These are phyloP conservation scores for Knoxdaviesia proteae DNA, from an alignment of 2,329 filamentous ascomycete species.

Conservation along the genomic window DNA sequence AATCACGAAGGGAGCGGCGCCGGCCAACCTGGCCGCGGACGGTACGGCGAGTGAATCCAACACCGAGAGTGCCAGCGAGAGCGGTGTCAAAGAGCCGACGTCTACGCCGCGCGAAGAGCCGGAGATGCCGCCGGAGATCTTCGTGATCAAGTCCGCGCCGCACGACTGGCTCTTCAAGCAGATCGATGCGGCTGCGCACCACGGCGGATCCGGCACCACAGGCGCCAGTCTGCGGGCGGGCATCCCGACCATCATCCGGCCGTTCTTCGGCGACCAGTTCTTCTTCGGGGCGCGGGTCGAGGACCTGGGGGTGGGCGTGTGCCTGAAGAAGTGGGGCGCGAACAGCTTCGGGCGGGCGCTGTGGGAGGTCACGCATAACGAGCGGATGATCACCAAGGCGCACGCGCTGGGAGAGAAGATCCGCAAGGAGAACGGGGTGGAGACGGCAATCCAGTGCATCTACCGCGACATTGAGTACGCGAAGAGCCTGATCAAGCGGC, in stretches of 20 bases:
- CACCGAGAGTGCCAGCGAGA: conserved; percentile 17
- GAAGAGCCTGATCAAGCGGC: conserved; percentile 55
- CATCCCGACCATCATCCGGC: conserved; percentile 81
- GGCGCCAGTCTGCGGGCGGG: conserved; percentile 81
- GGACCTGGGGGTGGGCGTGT: conserved; percentile 80
- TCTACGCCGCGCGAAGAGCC: conserved; percentile 33
- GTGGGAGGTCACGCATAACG: conserved; percentile 78
- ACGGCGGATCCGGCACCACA: conserved; percentile 86
- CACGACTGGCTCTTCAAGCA: conserved; percentile 94
- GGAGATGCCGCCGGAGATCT: conserved; percentile 59
- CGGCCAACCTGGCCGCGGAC: conserved; percentile 9
- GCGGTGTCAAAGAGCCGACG: conserved; percentile 21
- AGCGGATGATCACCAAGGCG: conserved; percentile 81
- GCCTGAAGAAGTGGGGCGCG: conserved; percentile 76
- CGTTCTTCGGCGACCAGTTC: conserved; percentile 95
- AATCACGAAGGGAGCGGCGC: conserved; percentile 15
- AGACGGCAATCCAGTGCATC: conserved; percentile 71
- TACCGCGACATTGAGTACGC: conserved; percentile 94
- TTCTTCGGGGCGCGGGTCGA: conserved; percentile 85
- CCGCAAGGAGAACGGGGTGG: conserved; percentile 78
- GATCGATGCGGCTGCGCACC: conserved; percentile 84
- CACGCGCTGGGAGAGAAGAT: conserved; percentile 68
- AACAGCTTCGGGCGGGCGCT: conserved; percentile 66
- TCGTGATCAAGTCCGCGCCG: conserved; percentile 73
- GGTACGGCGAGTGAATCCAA: too few species aligned